Conservation (phyloP, 2,329 filamentous ascomycete species). For the Harringtonia lauricola region DNA sequence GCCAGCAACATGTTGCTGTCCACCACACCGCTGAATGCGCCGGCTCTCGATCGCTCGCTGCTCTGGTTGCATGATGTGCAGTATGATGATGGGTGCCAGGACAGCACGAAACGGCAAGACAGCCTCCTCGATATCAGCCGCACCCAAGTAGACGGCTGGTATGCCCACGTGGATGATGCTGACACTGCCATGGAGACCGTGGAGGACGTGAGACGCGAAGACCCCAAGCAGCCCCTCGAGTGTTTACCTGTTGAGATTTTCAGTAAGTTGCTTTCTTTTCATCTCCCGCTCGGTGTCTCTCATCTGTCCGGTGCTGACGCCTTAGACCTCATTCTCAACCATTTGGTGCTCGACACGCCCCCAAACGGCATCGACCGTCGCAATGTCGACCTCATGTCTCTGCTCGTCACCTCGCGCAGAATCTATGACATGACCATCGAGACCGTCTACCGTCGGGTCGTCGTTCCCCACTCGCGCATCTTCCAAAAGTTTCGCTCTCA, state of each 20-base stretch:
- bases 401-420: slow-evolving; percentile 64
- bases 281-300: background rate
- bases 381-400: slow-evolving; percentile 67
- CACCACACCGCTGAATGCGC: background rate
- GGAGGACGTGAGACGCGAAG: background rate
- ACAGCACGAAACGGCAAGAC: slow-evolving; percentile 1
- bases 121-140: background rate
- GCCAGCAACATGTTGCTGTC: slow-evolving; percentile 1
- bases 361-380: slow-evolving; percentile 66
- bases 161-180: slow-evolving; percentile 2
- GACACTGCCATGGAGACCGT: slow-evolving; percentile 6
- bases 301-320: background rate
- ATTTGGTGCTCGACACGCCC: slow-evolving; percentile 61
- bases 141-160: slow-evolving; percentile 4
- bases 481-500: slow-evolving; percentile 72
- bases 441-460: slow-evolving; percentile 69
- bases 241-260: slow-evolving; percentile 59
- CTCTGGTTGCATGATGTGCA: slow-evolving; percentile 3
- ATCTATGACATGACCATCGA: slow-evolving; percentile 63
- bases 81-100: background rate
- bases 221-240: slow-evolving; percentile 34
- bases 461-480: slow-evolving; percentile 71
- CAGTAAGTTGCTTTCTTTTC: too few species aligned
- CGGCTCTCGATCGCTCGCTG: background rate
- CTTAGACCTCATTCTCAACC: slow-evolving; percentile 60